Evolutionary conservation across 495 filamentous ascomycete species (phyloP).

Genomic region (Trichoderma orchidacearum): DNA sequence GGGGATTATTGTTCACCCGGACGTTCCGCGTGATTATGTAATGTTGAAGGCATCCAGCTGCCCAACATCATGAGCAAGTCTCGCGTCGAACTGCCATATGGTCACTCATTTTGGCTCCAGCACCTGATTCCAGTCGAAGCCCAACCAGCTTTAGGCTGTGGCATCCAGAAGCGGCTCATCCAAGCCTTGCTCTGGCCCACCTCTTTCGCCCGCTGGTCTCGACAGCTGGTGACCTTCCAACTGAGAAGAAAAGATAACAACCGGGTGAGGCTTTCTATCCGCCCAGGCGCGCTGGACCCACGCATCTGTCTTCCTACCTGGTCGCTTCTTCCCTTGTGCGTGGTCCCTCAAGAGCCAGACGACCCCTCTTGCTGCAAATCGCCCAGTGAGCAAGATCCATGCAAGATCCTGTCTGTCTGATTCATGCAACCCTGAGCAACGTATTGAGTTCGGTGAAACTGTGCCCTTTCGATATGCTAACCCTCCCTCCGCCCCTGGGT

Average conservation of each 20-base stretch:
- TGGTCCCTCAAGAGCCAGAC: background rate
- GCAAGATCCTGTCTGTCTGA: background rate
- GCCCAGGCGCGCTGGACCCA: background rate
- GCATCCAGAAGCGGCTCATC: background rate
- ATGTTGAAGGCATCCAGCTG: background rate
- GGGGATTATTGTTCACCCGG: background rate
- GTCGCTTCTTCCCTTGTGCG: background rate
- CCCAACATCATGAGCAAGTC: background rate
- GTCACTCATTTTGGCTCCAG: background rate
- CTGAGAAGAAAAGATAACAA: background rate
- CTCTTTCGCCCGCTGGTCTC: background rate
- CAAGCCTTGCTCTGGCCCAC: background rate
- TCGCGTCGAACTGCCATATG: background rate
- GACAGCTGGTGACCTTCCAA: background rate
- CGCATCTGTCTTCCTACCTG: background rate
- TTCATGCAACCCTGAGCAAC: background rate
- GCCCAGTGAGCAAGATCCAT: background rate
- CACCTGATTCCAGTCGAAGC: background rate
- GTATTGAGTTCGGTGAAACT: background rate
- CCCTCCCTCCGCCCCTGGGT: background rate
- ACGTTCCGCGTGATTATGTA: background rate
- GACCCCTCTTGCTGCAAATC: background rate
- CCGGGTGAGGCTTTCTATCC: background rate
- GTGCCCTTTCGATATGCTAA: background rate
- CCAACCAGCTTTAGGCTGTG: background rate